A percentile compares a stretch with the other conserved stretches of the same genome.
Evolutionary conservation across 1,139 yeast species (phyloP).

Genomic region (Debaryomyces udenii): DNA sequence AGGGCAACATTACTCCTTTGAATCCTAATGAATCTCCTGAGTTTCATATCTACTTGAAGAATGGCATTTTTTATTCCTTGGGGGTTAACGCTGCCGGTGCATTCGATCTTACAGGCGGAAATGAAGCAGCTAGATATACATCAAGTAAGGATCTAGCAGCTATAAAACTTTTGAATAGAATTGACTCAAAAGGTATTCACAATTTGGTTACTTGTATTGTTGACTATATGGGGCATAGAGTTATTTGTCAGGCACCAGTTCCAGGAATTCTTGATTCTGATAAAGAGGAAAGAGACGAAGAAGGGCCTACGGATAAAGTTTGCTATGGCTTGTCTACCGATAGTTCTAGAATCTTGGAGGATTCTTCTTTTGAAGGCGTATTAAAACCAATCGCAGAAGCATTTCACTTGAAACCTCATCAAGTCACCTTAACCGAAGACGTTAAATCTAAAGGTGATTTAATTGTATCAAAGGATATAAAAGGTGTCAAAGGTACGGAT

Average conservation of each 20-base stretch:
- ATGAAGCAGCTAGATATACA: conserved; percentile 84
- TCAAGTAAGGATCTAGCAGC: conserved; percentile 79
- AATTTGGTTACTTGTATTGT: conserved; percentile 80
- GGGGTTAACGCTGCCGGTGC: conserved; percentile 75
- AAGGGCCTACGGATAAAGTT: conserved; percentile 49
- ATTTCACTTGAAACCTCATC: conserved; percentile 77
- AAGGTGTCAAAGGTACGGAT: conserved; percentile 86
- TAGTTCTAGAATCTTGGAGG: conserved; percentile 48
- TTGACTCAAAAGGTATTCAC: conserved; percentile 66
- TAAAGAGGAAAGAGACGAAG: conserved; percentile 28
- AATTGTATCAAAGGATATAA: conserved; percentile 74
- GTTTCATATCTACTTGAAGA: conserved; percentile 70
- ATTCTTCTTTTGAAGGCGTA: conserved; percentile 54
- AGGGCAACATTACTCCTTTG: conserved; percentile 77
- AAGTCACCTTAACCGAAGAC: conserved; percentile 44
- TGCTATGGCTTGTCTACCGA: conserved; percentile 78
- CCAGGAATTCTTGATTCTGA: conserved; percentile 81
- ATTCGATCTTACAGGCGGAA: conserved; percentile 71
- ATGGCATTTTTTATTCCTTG: conserved; percentile 84
- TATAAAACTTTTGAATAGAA: conserved; percentile 65
- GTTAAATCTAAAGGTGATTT: conserved; percentile 46
- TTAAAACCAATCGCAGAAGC: conserved; percentile 68
- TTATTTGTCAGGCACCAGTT: conserved; percentile 92
- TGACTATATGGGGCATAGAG: conserved; percentile 86
- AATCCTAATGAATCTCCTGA: conserved; percentile 69